Base-by-base conservation (phyloP, 1,284 basidiomycete species). In the Puccinia polysora region DNA sequence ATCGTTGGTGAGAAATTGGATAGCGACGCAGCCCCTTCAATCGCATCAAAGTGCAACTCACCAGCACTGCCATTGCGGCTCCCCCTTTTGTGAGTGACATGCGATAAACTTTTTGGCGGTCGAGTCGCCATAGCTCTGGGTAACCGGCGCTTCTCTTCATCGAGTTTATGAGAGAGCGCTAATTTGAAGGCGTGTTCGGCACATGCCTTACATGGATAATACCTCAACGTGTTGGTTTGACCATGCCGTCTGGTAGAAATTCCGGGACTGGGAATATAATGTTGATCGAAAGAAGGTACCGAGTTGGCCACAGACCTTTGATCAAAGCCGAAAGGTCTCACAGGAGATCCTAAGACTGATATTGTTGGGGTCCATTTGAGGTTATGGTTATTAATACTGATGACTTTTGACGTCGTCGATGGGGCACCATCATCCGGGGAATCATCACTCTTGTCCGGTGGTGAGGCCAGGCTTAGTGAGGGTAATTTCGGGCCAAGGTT, bases 141-240 rank as follows among this genome's bases (percentile, higher is more conserved):
- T 10, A 25, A 52, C 8, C 62, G 28, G 10, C 67, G 40, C 60
- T 59, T 60, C n/a, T 59, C 59, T 23, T 71, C 69, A 34, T 71
- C 55, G 6, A 71, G 43, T 55, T 60, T 59, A 56, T 71, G 69
- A 2, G 69, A 71, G 10, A 71, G 49, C 4, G 69, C 58, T n/a
- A 71, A 40, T 62, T 71, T 71, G 40, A 71, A 71, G 20, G 69
- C 69, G 38, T 71, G 69, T 71, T 71, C 69, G 23, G 69, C 45
- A 55, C 69, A 71, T 8, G 58, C 69, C 28, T 71, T 71, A 43
- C 69, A 71, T 40, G 43, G 58, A 30, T 71, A 71, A 32, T 71
- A 71, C 25, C 58, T 60, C 10, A 71, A 34, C 36, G 58, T 58
- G 38, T 55, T 63, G 18, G 59, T 36, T 40, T 58, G 55, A 34